Conservation (phyloP, 495 filamentous ascomycete species). For the Trichoderma orchidacearum region DNA sequence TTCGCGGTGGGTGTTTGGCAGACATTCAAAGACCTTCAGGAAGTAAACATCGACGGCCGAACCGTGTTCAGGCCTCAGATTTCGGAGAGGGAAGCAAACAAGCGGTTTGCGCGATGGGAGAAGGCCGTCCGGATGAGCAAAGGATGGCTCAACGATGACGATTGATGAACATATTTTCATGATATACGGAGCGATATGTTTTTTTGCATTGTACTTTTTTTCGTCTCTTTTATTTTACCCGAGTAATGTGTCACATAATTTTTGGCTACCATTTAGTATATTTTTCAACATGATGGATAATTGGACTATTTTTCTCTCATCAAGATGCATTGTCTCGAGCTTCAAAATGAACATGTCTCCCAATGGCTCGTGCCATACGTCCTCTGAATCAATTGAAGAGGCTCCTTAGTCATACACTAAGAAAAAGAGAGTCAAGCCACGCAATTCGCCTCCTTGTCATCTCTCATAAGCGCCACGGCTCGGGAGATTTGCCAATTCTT, state of each 20-base stretch:
- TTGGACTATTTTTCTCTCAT: no score
- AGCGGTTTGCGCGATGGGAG: constrained; percentile 55
- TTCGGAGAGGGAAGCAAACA: constrained; percentile 33
- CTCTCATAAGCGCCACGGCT: neutral
- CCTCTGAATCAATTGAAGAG: no score
- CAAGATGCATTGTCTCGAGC: no score
- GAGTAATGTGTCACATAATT: no score
- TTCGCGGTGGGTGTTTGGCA: constrained; percentile 66
- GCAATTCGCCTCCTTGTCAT: neutral
- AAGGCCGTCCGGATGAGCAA: constrained; percentile 64
- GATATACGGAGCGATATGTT: no score
- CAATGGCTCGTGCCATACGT: no score
- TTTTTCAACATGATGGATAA: no score
- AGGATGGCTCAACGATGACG: constrained; percentile 39
- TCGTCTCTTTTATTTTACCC: no score
- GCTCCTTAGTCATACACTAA: neutral
- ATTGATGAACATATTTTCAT: no score
- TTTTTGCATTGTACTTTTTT: no score
- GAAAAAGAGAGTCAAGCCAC: neutral
- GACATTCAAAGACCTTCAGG: constrained; percentile 55
- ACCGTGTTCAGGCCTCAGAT: constrained; percentile 52
- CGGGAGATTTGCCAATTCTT: neutral
- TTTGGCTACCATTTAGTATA: no score
- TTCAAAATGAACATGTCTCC: no score
- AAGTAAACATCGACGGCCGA: constrained; percentile 55